phyloP scores from a whole-genome alignment of 768 basidiomycete species.

The Boletus tylopilopsis region DNA sequence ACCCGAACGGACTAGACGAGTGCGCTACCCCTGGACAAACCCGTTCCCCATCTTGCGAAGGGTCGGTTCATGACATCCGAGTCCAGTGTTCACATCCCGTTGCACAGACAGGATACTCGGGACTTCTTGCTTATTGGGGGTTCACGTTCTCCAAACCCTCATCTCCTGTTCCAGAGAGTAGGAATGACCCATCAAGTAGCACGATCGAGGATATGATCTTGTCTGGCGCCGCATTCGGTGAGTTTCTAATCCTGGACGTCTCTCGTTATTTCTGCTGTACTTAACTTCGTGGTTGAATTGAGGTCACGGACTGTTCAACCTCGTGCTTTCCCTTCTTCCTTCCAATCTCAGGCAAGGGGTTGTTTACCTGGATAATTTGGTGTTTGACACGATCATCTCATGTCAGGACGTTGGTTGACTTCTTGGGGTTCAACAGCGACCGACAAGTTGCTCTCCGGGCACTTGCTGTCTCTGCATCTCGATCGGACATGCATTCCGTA shows the following conservation, averaged over 20 bases:
- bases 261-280: background rate
- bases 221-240: slow-evolving; percentile 76
- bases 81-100: slow-evolving; percentile 16
- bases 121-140: slow-evolving; percentile 40
- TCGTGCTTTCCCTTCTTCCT: slow-evolving; percentile 79
- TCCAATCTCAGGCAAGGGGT: slow-evolving; percentile 58
- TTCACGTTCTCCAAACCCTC: slow-evolving; percentile 10
- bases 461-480: slow-evolving; percentile 61
- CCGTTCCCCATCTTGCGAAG: slow-evolving; percentile 33
- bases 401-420: slow-evolving; percentile 61
- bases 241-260: slow-evolving; percentile 11
- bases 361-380: background rate
- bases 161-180: slow-evolving; percentile 17
- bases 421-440: slow-evolving; percentile 77
- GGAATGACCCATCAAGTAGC: slow-evolving; percentile 39
- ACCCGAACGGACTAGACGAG: slow-evolving; percentile 54
- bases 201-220: slow-evolving; percentile 70
- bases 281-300: background rate
- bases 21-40: slow-evolving; percentile 37
- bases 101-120: slow-evolving; percentile 17
- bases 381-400: background rate
- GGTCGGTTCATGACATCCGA: slow-evolving; percentile 23
- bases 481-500: slow-evolving; percentile 67
- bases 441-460: slow-evolving; percentile 64
- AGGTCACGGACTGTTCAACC: slow-evolving; percentile 70